Conservation (phyloP, 2,329 filamentous ascomycete species). For the Colletotrichum kahawae region DNA sequence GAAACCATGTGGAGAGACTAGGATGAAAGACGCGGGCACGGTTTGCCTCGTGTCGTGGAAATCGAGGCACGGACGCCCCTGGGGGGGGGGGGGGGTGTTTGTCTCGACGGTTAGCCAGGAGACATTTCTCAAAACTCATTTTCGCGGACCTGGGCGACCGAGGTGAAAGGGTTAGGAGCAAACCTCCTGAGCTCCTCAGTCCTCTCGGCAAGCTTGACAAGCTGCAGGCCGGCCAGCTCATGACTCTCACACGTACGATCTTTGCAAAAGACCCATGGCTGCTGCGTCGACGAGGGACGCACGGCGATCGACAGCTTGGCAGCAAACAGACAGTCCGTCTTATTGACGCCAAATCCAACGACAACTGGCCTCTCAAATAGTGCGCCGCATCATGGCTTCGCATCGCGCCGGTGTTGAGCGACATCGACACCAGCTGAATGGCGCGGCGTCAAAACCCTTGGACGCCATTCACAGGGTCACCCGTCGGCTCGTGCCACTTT, state of each 20-base stretch:
- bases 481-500: conserved; percentile 5
- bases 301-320: neutral
- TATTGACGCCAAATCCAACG: neutral
- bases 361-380: neutral
- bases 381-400: neutral
- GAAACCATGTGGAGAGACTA: conserved; percentile 9
- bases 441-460: neutral
- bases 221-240: neutral
- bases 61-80: neutral
- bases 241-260: neutral
- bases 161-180: conserved; percentile 2
- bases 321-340: neutral
- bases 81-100: neutral
- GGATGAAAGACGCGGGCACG: conserved; percentile 6
- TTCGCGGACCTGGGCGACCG: neutral
- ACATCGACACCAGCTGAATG: neutral
- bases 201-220: neutral
- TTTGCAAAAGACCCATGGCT: neutral
- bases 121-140: neutral
- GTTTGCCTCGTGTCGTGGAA: conserved; percentile 3
- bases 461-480: neutral
- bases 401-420: neutral
- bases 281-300: neutral
- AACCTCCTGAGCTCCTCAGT: neutral
- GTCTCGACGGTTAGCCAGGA: neutral